phyloP scores from a whole-genome alignment of 2,329 filamentous ascomycete species.

The Penicillium sp. region DNA sequence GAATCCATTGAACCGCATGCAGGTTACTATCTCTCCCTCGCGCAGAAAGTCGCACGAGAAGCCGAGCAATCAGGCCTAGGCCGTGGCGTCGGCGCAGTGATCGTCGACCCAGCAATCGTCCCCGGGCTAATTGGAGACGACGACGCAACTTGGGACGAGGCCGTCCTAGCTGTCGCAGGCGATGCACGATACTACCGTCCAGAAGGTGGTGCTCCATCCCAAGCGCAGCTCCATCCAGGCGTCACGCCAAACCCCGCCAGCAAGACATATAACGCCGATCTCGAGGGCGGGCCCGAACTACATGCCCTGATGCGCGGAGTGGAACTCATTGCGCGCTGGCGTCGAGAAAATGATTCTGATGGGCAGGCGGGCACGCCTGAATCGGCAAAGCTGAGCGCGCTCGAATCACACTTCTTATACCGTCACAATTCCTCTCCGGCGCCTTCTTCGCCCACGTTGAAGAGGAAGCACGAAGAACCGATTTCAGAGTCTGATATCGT shows the following conservation, averaged over 20 bases:
- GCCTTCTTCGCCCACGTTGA: slow-evolving; percentile 13
- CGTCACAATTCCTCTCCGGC: slow-evolving; percentile 53
- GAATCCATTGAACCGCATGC: slow-evolving; percentile 40
- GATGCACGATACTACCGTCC: slow-evolving; percentile 43
- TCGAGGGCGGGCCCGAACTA: slow-evolving; percentile 47
- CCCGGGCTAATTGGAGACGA: slow-evolving; percentile 21
- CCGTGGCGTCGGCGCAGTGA: slow-evolving; percentile 45
- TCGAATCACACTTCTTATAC: slow-evolving; percentile 50
- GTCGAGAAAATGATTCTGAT: slow-evolving; percentile 32
- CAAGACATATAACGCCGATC: slow-evolving; percentile 32
- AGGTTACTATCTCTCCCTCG: slow-evolving; percentile 44
- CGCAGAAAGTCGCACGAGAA: slow-evolving; percentile 41
- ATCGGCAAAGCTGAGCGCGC: slow-evolving; percentile 19
- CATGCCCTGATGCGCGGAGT: slow-evolving; percentile 50
- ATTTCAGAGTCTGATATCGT: slow-evolving; percentile 14
- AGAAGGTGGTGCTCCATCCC: slow-evolving; percentile 29
- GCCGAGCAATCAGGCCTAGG: slow-evolving; percentile 40
- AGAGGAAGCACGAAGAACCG: slow-evolving; percentile 20
- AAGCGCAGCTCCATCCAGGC: slow-evolving; percentile 21
- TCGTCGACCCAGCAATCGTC: slow-evolving; percentile 46
- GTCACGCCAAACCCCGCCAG: slow-evolving; percentile 27
- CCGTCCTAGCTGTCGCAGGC: slow-evolving; percentile 47
- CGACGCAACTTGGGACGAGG: slow-evolving; percentile 35
- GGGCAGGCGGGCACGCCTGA: neutral
- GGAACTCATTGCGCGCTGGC: slow-evolving; percentile 45